Evolutionary conservation across 208 protist species (phyloP), one percentile per base, ranked within the genome.

Genomic region (Crithidia expoeki): DNA sequence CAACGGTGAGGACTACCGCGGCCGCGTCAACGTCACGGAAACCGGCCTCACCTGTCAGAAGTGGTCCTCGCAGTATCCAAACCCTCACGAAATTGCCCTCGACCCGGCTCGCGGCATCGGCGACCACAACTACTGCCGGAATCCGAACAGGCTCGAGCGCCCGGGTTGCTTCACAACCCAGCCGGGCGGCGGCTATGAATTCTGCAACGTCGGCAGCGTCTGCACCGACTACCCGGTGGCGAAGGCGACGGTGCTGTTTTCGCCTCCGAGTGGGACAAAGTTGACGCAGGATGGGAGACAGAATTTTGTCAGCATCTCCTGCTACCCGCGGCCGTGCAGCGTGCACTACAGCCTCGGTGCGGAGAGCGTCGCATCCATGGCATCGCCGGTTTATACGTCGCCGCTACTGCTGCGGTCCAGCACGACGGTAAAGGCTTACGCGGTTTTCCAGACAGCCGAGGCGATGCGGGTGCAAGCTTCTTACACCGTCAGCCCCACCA

Each of bases 121-220:
- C 30, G 66, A 83, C 62, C 84, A 92, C 76, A 90, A 85, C 77
- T 83, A 86, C 72, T 94, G 89, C 74, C 84, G 89, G 55, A 89
- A 94, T 75, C 79, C 85, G 4, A 77, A 76, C 38, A 74, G 80
- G 0, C 57, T 83, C 10, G 38, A 46, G 47, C 55, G 64, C 5
- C 77, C 80, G 7, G 66, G 84, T 23, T 94, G 84, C 76, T 85
- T 85, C 74, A 89, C 82, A 2, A 83, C 68, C 16, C 72, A 87
- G 58, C 74, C 80, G 9, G 55, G 38, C 40, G 66, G 83, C 1
- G 76, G 53, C 19, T 88, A 79, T 50, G 64, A 90, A 56, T 74
- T 69, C 44, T 94, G 89, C 80, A 62, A 78, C 59, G 69, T 94
- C 17, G 84, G 81, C 3, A 63, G 38, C 36, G 74, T 78, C 19